Evolutionary conservation across 1,284 basidiomycete species (phyloP).

Genomic region (Trichosporon faecale): DNA sequence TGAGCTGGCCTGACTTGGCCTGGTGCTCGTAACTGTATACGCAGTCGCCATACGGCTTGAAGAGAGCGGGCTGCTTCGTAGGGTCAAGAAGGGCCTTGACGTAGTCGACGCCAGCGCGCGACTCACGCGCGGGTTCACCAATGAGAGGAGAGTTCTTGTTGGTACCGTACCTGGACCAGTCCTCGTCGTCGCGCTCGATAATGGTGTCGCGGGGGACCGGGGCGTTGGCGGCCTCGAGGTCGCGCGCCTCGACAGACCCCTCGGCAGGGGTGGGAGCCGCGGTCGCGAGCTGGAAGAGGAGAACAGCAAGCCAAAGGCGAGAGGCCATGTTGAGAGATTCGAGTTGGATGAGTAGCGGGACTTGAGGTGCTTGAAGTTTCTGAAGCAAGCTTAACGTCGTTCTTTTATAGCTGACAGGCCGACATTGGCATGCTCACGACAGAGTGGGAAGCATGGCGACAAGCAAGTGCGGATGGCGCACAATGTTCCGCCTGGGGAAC

Average conservation of each 20-base stretch:
- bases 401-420: not conserved
- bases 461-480: not conserved
- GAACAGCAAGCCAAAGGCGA: not conserved
- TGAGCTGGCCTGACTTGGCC: too few relatives aligned
- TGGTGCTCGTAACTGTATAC: not conserved
- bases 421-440: not conserved
- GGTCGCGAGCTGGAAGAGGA: slow-evolving; percentile 4
- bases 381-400: not conserved
- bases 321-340: not conserved
- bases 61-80: not conserved
- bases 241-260: not conserved
- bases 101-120: not conserved
- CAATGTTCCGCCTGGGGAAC: too few relatives aligned
- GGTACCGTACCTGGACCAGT: not conserved
- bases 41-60: not conserved
- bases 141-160: not conserved
- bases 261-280: not conserved
- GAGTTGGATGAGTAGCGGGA: not conserved
- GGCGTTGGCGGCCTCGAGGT: not conserved
- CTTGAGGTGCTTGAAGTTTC: not conserved
- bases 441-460: not conserved
- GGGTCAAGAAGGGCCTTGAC: not conserved
- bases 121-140: not conserved
- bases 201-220: not conserved
- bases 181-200: not conserved